Base-by-base conservation (phyloP, 192 early-diverging fungal species). In the Paraglomus occultum region DNA sequence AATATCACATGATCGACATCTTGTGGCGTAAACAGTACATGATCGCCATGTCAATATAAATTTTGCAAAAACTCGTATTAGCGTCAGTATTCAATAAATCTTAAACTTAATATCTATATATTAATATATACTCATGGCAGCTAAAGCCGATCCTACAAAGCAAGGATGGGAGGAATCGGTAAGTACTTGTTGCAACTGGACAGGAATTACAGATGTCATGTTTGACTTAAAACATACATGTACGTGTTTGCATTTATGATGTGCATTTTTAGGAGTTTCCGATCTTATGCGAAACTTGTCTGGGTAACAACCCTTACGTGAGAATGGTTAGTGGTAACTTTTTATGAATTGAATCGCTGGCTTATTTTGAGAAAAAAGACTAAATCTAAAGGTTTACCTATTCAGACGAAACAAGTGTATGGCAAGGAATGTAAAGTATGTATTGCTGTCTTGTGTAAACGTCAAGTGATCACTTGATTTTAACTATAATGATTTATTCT, bases 251-350 rank as follows among this genome's bases (percentile, higher is more conserved):
- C n/a, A n/a, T n/a, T n/a, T n/a, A n/a, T n/a, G n/a, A 55, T 69
- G 8, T 14, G n/a, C 12, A 15, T n/a, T 73, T 57, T 73, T 57
- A 84, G 83, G 91, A 90, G 72, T 92, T 92, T 68, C 91, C 92
- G 39, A 93, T 93, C 62, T 83, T 96, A 53, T 99, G 97, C 82
- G 96, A 97, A 78, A 95, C 94, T 48, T 99, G 97, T 71, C 82
- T 99, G 20, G 97, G 97, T 18, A 89, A 92, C 55, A 99, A 98
- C 71, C 97, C 97, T 38, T 99, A 98, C 71, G 88, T 99, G 60
- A 92, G 96, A 68, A 98, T 99, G 97, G 90, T 87, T 92, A 84
- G 59, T 59, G 3, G 3, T 22, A 6, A 22, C 44, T 51, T 65
- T 49, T 9, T 47, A 23, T 3, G 38, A 12, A 45, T 52, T 9